Base-by-base conservation (phyloP, 2,329 filamentous ascomycete genomes). In the Fusarium concolor region DNA sequence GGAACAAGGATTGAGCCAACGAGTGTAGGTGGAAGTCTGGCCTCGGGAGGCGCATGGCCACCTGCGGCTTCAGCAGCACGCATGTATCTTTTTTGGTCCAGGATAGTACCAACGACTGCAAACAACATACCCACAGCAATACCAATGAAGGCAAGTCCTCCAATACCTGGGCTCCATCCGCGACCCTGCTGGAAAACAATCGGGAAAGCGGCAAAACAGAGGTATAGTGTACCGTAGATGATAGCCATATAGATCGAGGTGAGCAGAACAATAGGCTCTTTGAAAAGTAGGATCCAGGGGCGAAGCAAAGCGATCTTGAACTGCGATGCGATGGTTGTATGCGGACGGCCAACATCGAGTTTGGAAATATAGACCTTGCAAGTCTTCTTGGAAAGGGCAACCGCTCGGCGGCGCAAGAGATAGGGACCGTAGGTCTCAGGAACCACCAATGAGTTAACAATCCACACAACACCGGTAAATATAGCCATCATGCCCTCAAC, bases 181-280 rank as follows among this genome's bases (percentile, higher is more conserved):
- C 86, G 82, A 10, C 79, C 75, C 54, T 83, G 66, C 67, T 90
- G 87, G 76, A 87, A 92, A 10, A 91, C 88, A 55, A 91, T 86
- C 10, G 85, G 85, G 71, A 85, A 87, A 4, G 84, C 85, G 17
- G 80, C 82, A 64, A 87, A 87, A 60, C 84, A 79, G 74, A 87
- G 80, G 74, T 87, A 88, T 6, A 87, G 75, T 1, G 84, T 86
- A 22, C 83, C 83, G 68, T 86, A 86, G 66, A 86, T 77, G 62
- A 85, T 88, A 65, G 87, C 86, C 82, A 89, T 86, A 79, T 91
- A 92, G 26, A 91, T 79, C 9, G 84, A 86, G 6, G 88, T 81
- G 11, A 91, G 79, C 12, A 90, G 75, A 24, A 91, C 87, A 66
- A 92, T 91, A 7, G 89, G 89, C 71, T 92, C 89, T 52, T 78